Conservation (phyloP, 192 early-diverging fungal genomes). For the Rhizophagus prolifer region DNA sequence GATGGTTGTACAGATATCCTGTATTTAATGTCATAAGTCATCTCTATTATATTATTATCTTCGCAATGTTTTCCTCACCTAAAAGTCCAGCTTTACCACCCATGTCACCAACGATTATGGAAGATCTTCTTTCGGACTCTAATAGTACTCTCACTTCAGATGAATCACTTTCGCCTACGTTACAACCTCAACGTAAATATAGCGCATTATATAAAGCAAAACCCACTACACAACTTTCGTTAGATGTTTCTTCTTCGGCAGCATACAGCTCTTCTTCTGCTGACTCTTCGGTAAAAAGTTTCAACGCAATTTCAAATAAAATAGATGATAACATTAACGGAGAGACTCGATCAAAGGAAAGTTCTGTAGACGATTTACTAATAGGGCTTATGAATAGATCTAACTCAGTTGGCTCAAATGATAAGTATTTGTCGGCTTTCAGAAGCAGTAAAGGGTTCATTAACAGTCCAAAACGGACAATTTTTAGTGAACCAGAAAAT, state of each 20-base stretch:
- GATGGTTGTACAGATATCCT: no score
- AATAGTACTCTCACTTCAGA: conserved; percentile 22
- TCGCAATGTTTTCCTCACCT: not conserved
- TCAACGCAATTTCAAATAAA: conserved; percentile 19
- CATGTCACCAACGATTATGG: conserved; percentile 22
- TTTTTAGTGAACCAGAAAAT: conserved; percentile 2
- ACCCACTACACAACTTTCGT: conserved; percentile 22
- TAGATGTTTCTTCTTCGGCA: conserved; percentile 3
- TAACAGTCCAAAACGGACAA: not conserved
- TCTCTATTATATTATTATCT: no score
- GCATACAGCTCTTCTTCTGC: conserved; percentile 17
- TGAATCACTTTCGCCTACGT: conserved; percentile 2
- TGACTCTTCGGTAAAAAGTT: conserved; percentile 25
- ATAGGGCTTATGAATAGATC: conserved; percentile 20
- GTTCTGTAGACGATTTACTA: conserved; percentile 11
- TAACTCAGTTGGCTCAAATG: not conserved
- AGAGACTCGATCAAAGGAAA: conserved; percentile 5
- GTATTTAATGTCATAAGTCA: no score
- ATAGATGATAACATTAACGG: conserved; percentile 5
- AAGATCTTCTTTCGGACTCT: conserved; percentile 26
- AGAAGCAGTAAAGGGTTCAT: not conserved
- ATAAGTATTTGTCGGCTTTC: not conserved
- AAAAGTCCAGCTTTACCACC: conserved; percentile 3
- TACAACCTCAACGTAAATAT: conserved; percentile 13
- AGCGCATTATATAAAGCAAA: conserved; percentile 10